A percentile compares a stretch with the other conserved stretches of the same genome.
Evolutionary conservation across 2,329 filamentous ascomycete species (phyloP).

Genomic region (Cladosporium halotolerans): DNA sequence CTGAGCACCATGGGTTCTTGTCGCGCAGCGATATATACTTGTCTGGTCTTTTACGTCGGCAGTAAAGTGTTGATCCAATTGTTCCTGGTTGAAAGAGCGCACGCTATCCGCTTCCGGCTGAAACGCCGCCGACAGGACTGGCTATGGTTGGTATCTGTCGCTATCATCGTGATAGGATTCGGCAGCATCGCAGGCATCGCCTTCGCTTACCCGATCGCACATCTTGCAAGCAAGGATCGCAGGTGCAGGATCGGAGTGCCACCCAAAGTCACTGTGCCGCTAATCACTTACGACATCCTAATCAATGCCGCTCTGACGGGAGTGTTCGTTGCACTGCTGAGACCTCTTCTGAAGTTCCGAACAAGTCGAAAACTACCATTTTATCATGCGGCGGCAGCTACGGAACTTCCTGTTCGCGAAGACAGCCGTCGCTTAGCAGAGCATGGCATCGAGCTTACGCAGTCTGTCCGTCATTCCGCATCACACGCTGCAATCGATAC

Average conservation of each 20-base stretch:
- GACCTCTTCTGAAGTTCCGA: conserved; percentile 23
- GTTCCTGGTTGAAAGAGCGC: conserved; percentile 38
- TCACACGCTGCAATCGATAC: not conserved
- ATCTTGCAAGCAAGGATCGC: conserved; percentile 27
- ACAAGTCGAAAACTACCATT: conserved; percentile 9
- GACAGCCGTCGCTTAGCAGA: not conserved
- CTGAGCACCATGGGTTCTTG: conserved; percentile 26
- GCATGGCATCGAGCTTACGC: not conserved
- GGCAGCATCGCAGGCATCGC: conserved; percentile 18
- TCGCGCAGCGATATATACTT: conserved; percentile 31
- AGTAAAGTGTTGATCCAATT: conserved; percentile 34
- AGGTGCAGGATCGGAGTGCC: conserved; percentile 37
- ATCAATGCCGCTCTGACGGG: conserved; percentile 36
- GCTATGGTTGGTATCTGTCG: conserved; percentile 31
- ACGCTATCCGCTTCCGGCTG: conserved; percentile 32
- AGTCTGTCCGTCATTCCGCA: not conserved
- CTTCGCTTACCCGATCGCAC: conserved; percentile 26
- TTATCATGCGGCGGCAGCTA: not conserved
- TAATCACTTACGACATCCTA: conserved; percentile 34
- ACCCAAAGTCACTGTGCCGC: conserved; percentile 29
- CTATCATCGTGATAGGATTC: conserved; percentile 15
- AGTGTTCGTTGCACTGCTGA: conserved; percentile 34
- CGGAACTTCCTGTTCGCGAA: not conserved
- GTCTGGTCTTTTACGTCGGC: conserved; percentile 33
- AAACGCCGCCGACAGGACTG: conserved; percentile 28